Percentiles rank a stretch among this genome's conserved stretches.
Conservation (phyloP, 1,284 basidiomycete species). For the Apiotrichum akiyoshidainum region DNA sequence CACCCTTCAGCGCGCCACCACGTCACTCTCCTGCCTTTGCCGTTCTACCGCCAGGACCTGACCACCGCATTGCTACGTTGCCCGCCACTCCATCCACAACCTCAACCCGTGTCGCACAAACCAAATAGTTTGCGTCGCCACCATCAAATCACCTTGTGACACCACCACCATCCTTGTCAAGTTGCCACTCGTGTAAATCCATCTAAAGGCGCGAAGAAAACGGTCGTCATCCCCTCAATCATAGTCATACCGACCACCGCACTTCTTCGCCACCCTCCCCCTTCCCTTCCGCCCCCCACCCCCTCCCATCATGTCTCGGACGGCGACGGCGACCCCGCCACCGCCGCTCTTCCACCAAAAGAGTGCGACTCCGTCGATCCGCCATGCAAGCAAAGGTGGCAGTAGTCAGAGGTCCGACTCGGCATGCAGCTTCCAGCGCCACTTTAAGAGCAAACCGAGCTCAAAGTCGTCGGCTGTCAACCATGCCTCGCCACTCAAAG, state of each 20-base stretch:
- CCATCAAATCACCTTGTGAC: constrained; percentile 2
- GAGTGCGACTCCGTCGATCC: constrained; percentile 36
- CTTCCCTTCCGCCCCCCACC: constrained; percentile 16
- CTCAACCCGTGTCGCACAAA: not conserved
- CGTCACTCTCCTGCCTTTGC: not conserved
- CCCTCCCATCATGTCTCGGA: constrained; percentile 35
- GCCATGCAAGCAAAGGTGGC: constrained; percentile 27
- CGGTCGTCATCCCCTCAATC: constrained; percentile 34
- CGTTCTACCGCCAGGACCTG: not conserved
- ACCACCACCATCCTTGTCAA: not conserved
- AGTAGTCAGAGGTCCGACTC: constrained; percentile 2
- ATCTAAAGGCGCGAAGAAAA: constrained; percentile 45
- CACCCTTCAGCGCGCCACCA: not conserved
- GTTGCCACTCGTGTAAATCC: constrained; percentile 3
- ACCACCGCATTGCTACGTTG: not conserved
- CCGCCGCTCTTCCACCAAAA: constrained; percentile 43
- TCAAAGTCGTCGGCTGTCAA: constrained; percentile 1
- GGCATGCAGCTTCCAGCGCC: constrained; percentile 14
- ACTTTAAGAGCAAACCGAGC: constrained; percentile 14
- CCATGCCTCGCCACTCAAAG: constrained; percentile 17
- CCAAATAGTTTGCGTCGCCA: not conserved
- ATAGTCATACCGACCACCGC: constrained; percentile 43
- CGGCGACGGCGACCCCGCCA: constrained; percentile 42
- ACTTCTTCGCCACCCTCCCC: constrained; percentile 48
- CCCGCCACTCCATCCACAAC: not conserved